Evolutionary conservation across 1,139 yeast species (phyloP).

Genomic region (Suhomyces terraborum): DNA sequence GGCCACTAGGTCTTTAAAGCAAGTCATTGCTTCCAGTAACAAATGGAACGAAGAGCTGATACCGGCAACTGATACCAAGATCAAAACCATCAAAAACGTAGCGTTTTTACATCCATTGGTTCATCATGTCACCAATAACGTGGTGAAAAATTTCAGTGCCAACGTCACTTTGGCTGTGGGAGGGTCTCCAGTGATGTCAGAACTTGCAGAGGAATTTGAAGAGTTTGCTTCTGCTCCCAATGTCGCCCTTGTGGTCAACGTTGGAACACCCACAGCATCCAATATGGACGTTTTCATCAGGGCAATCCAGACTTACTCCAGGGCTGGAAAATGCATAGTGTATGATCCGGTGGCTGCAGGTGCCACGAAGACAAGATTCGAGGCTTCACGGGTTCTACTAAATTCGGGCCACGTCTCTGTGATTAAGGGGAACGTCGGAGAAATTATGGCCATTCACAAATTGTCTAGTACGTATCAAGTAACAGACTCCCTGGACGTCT

Average conservation of each 20-base stretch:
- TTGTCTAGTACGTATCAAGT: constrained; percentile 33
- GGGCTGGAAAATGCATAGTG: constrained; percentile 59
- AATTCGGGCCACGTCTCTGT: constrained; percentile 65
- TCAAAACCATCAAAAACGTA: constrained; percentile 1
- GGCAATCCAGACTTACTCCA: constrained; percentile 65
- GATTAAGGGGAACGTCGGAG: constrained; percentile 88
- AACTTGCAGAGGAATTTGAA: constrained; percentile 62
- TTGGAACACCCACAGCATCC: constrained; percentile 67
- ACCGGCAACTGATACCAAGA: not conserved
- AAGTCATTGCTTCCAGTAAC: constrained; percentile 20
- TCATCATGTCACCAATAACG: constrained; percentile 87
- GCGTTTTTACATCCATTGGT: constrained; percentile 55
- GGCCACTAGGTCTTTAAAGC: constrained; percentile 47
- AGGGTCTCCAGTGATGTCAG: constrained; percentile 93
- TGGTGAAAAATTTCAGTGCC: constrained; percentile 88
- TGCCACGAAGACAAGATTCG: constrained; percentile 63
- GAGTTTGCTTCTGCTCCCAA: constrained; percentile 63
- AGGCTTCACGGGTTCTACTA: constrained; percentile 51
- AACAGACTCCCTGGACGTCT: constrained; percentile 35
- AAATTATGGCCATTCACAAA: constrained; percentile 53
- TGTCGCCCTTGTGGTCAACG: constrained; percentile 63
- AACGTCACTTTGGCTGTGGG: constrained; percentile 86
- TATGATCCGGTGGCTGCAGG: constrained; percentile 95
- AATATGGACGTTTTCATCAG: constrained; percentile 46
- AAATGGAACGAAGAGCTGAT: constrained; percentile 17